Evolutionary conservation across 352 stramenopile species (phyloP).

Genomic region (Pythium phragmitis): DNA sequence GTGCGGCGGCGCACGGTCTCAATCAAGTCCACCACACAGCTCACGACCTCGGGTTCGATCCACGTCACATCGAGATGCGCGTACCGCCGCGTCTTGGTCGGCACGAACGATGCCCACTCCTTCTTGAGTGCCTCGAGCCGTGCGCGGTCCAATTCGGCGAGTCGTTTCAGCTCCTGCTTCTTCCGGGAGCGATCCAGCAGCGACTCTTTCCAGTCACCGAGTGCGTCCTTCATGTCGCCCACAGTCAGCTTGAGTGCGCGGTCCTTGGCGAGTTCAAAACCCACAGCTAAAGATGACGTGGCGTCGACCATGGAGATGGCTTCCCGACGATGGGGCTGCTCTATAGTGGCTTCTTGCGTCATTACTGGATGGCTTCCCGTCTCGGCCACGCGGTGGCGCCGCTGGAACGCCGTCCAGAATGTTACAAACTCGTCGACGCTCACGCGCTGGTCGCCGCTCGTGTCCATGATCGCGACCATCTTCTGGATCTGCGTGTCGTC

Average conservation of each 20-base stretch:
- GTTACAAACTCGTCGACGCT: conserved; percentile 65
- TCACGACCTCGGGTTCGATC: conserved; percentile 64
- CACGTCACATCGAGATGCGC: conserved; percentile 58
- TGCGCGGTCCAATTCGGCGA: conserved; percentile 21
- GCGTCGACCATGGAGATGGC: conserved; percentile 28
- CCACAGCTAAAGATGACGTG: conserved; percentile 30
- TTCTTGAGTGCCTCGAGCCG: conserved; percentile 19
- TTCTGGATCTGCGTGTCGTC: conserved; percentile 38
- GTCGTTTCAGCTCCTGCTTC: conserved; percentile 26
- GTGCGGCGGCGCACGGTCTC: conserved; percentile 26
- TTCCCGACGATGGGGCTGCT: conserved; percentile 16
- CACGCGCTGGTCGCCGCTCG: conserved; percentile 52
- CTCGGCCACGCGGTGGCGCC: conserved; percentile 17
- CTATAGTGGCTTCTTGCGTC: background rate
- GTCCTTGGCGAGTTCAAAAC: conserved; percentile 53
- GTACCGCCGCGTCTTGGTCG: conserved; percentile 46
- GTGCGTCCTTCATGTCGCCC: conserved; percentile 38
- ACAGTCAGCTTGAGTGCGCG: conserved; percentile 46
- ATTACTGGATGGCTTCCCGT: background rate
- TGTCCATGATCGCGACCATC: conserved; percentile 65
- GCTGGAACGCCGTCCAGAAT: conserved; percentile 68
- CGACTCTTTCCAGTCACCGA: conserved; percentile 63
- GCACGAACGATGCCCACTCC: conserved; percentile 33
- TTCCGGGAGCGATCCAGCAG: conserved; percentile 33
- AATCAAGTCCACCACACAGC: conserved; percentile 51